Percentiles rank a stretch among this genome's conserved stretches.
Evolutionary conservation across 306 rosid genomes (phyloP).

Genomic region (Dalbergia oliveri): DNA sequence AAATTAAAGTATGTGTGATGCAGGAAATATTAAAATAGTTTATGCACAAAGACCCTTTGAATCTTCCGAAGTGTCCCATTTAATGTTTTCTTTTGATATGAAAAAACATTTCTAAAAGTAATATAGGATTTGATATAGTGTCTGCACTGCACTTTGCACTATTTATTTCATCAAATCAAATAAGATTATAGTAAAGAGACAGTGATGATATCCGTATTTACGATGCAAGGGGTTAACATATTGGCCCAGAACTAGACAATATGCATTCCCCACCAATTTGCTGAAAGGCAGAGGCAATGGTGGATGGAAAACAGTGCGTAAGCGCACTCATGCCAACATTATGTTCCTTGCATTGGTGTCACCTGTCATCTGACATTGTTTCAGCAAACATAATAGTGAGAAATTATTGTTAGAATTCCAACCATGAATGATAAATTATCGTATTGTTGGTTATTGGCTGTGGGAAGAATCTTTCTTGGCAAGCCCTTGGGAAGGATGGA

Average conservation of each 20-base stretch:
- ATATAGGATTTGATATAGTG: too few relatives aligned
- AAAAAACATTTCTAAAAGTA: too few relatives aligned
- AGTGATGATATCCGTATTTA: not conserved
- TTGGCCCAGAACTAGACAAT: constrained; percentile 1
- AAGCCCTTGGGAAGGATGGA: too few relatives aligned
- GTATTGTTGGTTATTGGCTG: not conserved
- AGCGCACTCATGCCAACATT: constrained; percentile 47
- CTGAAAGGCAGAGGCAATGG: not conserved
- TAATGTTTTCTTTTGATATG: too few relatives aligned
- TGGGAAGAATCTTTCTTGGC: not conserved
- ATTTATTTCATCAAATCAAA: not conserved
- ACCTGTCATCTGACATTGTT: constrained; percentile 48
- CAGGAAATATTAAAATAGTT: too few relatives aligned
- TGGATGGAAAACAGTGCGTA: constrained; percentile 10
- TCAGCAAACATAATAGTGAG: not conserved
- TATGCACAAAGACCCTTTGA: too few relatives aligned
- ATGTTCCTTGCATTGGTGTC: too few relatives aligned
- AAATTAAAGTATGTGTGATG: too few relatives aligned
- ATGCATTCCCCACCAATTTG: not conserved
- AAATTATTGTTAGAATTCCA: not conserved
- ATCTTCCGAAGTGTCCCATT: too few relatives aligned
- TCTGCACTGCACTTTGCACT: constrained; percentile 2
- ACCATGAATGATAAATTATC: not conserved
- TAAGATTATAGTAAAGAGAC: not conserved
- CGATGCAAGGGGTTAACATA: not conserved